phyloP scores from a whole-genome alignment of 495 filamentous ascomycete species.

The Aeminium ludgeri region DNA sequence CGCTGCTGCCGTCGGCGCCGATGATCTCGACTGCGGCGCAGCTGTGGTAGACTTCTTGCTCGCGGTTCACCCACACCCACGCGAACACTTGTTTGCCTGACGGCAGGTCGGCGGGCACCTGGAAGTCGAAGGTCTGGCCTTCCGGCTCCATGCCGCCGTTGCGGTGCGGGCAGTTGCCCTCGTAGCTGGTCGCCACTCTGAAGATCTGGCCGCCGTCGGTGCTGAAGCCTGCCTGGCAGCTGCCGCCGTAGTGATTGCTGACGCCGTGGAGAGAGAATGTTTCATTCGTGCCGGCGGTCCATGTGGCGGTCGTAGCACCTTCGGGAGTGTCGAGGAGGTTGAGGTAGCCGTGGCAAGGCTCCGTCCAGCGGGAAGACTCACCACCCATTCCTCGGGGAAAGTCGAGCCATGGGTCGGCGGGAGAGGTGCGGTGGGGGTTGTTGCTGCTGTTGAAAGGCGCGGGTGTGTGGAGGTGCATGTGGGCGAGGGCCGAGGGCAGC shows the following conservation, averaged over 20 bases:
- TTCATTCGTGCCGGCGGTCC: conserved; percentile 22
- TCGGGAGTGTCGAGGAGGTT: conserved; percentile 20
- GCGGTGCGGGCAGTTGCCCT: conserved; percentile 25
- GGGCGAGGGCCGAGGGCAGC: conserved; percentile 1
- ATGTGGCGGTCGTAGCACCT: conserved; percentile 21
- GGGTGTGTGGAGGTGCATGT: conserved; percentile 24
- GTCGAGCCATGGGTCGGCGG: conserved; percentile 20
- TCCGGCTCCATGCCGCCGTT: conserved; percentile 14
- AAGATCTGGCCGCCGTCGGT: conserved; percentile 22
- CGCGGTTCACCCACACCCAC: conserved; percentile 27
- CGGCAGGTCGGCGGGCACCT: conserved; percentile 22
- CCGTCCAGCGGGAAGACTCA: conserved; percentile 11
- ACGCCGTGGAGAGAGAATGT: too few species aligned
- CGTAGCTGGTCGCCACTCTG: conserved; percentile 22
- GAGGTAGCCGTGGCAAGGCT: conserved; percentile 23
- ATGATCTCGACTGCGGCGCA: conserved; percentile 20
- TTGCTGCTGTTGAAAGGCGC: conserved; percentile 21
- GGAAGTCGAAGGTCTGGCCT: conserved; percentile 23
- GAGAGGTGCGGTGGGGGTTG: conserved; percentile 19
- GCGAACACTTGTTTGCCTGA: conserved; percentile 22
- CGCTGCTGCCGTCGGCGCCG: too few species aligned
- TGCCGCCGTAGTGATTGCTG: conserved; percentile 26
- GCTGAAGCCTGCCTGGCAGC: conserved; percentile 24
- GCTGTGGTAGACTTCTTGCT: conserved; percentile 24
- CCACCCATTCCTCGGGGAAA: conserved; percentile 9